phyloP scores from a whole-genome alignment of 441 rosid species.

The Populus hybrid region DNA sequence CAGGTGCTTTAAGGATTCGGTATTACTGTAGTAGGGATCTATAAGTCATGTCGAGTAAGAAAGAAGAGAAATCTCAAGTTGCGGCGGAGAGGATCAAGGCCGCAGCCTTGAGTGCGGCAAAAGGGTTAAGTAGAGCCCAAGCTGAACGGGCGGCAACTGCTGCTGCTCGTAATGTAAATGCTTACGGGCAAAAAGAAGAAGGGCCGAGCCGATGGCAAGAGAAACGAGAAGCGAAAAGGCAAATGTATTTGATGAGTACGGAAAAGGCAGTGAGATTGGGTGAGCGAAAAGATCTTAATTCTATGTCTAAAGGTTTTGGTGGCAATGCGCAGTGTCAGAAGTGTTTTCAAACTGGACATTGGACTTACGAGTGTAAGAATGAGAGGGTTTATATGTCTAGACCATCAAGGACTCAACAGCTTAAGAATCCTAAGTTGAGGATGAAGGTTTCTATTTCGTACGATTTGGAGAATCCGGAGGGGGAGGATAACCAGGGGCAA shows the following conservation, averaged over 20 bases:
- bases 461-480: constrained; percentile 54
- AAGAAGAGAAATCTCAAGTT: constrained; percentile 83
- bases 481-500: constrained; percentile 43
- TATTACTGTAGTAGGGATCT: background rate
- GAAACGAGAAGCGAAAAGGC: constrained; percentile 92
- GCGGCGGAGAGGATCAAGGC: constrained; percentile 94
- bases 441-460: constrained; percentile 53
- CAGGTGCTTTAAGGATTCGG: background rate
- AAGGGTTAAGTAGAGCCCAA: constrained; percentile 95
- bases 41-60: constrained; percentile 59
- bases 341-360: constrained; percentile 83
- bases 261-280: constrained; percentile 91
- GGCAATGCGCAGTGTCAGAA: constrained; percentile 77
- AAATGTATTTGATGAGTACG: constrained; percentile 98
- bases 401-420: constrained; percentile 90
- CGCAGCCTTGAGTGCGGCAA: constrained; percentile 75
- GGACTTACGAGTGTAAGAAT: constrained; percentile 95
- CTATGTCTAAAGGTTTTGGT: constrained; percentile 39
- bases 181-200: constrained; percentile 98
- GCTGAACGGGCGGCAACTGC: constrained; percentile 95
- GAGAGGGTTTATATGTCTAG: constrained; percentile 89
- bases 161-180: constrained; percentile 90
- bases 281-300: constrained; percentile 77
- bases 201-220: constrained; percentile 99
- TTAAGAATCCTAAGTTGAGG: constrained; percentile 79